Percentiles rank a stretch among this genome's conserved stretches.
Evolutionary conservation across 139 green algal species (phyloP).

Genomic region (Chlamydomonas incerta): DNA sequence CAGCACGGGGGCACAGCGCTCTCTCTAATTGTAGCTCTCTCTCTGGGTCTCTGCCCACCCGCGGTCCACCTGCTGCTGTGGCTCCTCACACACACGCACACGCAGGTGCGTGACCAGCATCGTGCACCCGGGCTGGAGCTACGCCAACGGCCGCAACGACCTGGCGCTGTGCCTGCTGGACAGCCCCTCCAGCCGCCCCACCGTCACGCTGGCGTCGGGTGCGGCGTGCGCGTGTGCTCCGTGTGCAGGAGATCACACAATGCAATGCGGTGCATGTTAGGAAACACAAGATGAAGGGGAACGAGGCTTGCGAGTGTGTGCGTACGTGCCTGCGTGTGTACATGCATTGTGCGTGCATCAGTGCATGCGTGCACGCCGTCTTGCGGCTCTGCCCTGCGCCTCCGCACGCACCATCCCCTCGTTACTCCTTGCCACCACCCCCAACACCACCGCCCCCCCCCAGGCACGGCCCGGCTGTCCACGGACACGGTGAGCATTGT

Average conservation of each 20-base stretch:
- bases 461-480: constrained; percentile 1
- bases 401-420: too few species aligned
- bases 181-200: neutral
- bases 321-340: too few species aligned
- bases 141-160: constrained; percentile 6
- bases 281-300: too few species aligned
- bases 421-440: neutral
- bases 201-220: neutral
- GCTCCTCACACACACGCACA: neutral
- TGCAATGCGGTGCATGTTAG: too few species aligned
- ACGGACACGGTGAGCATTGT: too few species aligned
- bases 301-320: too few species aligned
- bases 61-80: neutral
- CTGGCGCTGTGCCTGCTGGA: constrained; percentile 33
- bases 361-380: too few species aligned
- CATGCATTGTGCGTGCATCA: too few species aligned
- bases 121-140: constrained; percentile 40
- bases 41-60: too few species aligned
- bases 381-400: too few species aligned
- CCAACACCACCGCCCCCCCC: neutral
- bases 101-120: constrained; percentile 16
- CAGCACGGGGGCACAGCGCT: too few species aligned
- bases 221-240: neutral
- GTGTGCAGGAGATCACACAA: neutral
- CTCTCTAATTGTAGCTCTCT: neutral